Evolutionary conservation across 2,329 filamentous ascomycete genomes (phyloP), one percentile per base, ranked within the genome.

Genomic region (Phaeomoniella chlamydospora): DNA sequence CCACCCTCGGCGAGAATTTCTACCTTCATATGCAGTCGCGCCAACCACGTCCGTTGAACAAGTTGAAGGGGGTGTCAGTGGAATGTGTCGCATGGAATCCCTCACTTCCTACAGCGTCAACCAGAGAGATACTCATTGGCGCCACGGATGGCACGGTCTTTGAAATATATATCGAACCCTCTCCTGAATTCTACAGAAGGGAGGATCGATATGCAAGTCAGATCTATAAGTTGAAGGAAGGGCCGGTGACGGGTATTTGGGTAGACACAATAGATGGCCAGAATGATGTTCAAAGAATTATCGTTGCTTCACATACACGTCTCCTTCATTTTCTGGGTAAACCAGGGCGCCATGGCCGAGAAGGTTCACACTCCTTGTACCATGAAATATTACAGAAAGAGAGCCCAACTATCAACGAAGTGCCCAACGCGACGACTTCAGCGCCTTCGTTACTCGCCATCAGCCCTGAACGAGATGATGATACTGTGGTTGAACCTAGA

Each of bases 11-110:
- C 54, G 90, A 98, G 58, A 96, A 93, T 61, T 98, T 87, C 65
- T 98, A 98, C 58, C 80, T 98, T 6, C 90, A 98, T 56, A 88
- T 86, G 9, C 88, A 96, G 55, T 90, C 87, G 19, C 80, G 85
- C 46, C 80, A 87, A 45, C 86, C 88, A 2, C 84, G 90, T 43
- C 72, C 79, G 5, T 67, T 98, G 22, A 77, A 80, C 11, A 74
- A 85, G 38, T 61, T 98, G 36, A 88, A 88, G 47, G 85, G 85
- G 17, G 84, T 94, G 11, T 68, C 75, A 5, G 84, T 98, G 40
- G 87, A 94, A 56, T 81, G 80, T 43, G 70, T 98, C 41, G 86
- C 88, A 22, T 98, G 90, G 90, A 94, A 92, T 50, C 86, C 90
- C 1, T 86, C 84, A 2, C 67, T 88, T 33, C 90, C 90, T 3